Conservation (phyloP, 2,329 filamentous ascomycete species). For the Aspergillus piperis region DNA sequence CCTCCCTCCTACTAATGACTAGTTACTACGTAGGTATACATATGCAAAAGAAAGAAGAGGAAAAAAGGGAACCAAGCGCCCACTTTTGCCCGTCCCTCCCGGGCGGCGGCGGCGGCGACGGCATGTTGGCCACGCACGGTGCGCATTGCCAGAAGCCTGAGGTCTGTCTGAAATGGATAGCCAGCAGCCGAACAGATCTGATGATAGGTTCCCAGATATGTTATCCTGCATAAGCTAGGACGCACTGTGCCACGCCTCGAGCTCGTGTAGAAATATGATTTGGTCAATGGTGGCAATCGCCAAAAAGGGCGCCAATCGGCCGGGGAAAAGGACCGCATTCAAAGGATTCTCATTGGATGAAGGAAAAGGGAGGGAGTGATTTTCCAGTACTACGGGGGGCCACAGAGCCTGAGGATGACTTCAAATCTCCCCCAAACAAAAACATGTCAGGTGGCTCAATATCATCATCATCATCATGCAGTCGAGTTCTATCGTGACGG, state of each 20-base stretch:
- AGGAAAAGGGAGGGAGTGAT: not conserved
- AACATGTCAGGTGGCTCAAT: not conserved
- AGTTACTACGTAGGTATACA: too few relatives aligned
- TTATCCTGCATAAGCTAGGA: slow-evolving; percentile 18
- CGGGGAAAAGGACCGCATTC: slow-evolving; percentile 4
- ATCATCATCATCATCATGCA: not conserved
- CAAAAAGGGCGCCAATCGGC: slow-evolving; percentile 8
- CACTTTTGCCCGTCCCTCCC: not conserved
- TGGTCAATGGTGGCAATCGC: slow-evolving; percentile 12
- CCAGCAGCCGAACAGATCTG: slow-evolving; percentile 3
- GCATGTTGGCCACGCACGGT: slow-evolving; percentile 12
- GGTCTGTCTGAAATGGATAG: not conserved
- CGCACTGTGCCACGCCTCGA: slow-evolving; percentile 14
- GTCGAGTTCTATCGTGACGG: not conserved
- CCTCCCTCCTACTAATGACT: too few relatives aligned
- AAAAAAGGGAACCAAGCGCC: not conserved
- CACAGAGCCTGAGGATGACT: too few relatives aligned
- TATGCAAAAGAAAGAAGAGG: not conserved
- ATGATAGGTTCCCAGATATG: slow-evolving; percentile 21
- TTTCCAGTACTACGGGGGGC: not conserved
- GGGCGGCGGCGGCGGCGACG: not conserved
- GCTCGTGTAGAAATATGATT: slow-evolving; percentile 23
- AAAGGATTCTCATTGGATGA: not conserved
- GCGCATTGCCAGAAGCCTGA: not conserved
- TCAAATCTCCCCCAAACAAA: too few relatives aligned